A percentile compares a stretch with the other conserved stretches of the same genome.
Conservation (phyloP, 2,329 filamentous ascomycete species). For the Chaetomiaceae sp. region DNA sequence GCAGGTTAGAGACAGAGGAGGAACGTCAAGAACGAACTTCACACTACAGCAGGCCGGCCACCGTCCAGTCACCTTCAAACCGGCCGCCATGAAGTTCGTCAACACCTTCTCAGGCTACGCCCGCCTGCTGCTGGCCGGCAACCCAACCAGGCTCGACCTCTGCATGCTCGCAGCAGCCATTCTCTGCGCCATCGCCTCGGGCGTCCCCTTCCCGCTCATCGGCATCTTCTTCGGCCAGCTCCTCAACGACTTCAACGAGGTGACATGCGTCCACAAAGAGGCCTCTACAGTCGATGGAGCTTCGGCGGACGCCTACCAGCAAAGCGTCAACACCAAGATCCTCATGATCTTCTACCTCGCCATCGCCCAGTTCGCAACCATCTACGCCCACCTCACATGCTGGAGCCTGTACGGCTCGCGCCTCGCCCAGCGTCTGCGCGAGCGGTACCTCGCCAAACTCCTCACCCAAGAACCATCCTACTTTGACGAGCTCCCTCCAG, state of each 20-base stretch:
- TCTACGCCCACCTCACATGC: constrained; percentile 60
- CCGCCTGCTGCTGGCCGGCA: constrained; percentile 23
- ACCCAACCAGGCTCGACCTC: constrained; percentile 17
- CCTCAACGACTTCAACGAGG: constrained; percentile 47
- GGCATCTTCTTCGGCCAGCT: constrained; percentile 52
- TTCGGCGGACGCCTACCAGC: constrained; percentile 12
- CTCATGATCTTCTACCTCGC: constrained; percentile 60
- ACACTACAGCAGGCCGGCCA: background rate
- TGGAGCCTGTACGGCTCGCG: constrained; percentile 63
- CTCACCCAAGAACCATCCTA: constrained; percentile 60
- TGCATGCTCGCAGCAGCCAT: constrained; percentile 18
- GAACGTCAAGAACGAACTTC: background rate
- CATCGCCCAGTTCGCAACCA: constrained; percentile 58
- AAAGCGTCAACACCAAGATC: constrained; percentile 36
- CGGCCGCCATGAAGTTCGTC: constrained; percentile 22
- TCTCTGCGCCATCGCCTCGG: constrained; percentile 27
- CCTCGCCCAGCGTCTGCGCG: constrained; percentile 58
- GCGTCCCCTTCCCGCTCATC: constrained; percentile 51
- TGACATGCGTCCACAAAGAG: constrained; percentile 36
- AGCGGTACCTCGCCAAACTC: constrained; percentile 55
- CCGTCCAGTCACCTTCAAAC: background rate
- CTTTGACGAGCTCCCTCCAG: constrained; percentile 59
- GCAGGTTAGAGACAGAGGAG: background rate
- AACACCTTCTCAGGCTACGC: constrained; percentile 19
- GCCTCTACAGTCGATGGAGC: background rate